Conservation (phyloP, 2,329 filamentous ascomycete species). For the Fusarium nematophilum region DNA sequence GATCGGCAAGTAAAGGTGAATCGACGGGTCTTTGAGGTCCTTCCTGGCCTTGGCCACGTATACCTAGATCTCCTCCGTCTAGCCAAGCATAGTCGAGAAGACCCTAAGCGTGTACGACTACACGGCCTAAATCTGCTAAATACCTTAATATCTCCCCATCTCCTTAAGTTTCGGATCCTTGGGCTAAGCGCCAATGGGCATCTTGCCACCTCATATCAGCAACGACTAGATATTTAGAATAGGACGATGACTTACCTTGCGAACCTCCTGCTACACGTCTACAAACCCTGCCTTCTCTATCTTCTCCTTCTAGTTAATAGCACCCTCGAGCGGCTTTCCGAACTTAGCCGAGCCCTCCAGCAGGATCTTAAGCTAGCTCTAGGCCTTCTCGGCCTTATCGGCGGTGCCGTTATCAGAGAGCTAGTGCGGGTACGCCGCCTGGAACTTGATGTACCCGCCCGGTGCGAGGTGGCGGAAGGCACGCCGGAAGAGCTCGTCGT, state of each 20-base stretch:
- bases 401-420: no score
- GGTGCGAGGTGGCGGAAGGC: no score
- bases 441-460: no score
- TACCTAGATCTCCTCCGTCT: slow-evolving; percentile 22
- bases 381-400: no score
- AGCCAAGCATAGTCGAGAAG: slow-evolving; percentile 27
- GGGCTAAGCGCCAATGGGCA: slow-evolving; percentile 12
- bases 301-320: no score
- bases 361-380: no score
- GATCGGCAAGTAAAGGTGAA: slow-evolving; percentile 31
- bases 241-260: slow-evolving; percentile 19
- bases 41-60: slow-evolving; percentile 29
- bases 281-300: slow-evolving; percentile 19
- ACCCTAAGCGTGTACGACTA: slow-evolving; percentile 24
- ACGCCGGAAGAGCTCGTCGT: no score
- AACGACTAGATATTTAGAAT: no score
- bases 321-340: no score
- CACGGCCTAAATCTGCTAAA: slow-evolving; percentile 21
- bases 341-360: no score
- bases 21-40: slow-evolving; percentile 26
- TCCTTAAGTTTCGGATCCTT: slow-evolving; percentile 16
- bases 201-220: no score
- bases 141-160: slow-evolving; percentile 4
- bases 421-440: no score
- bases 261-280: slow-evolving; percentile 12